Percentiles rank a stretch among this genome's conserved stretches.
These are phyloP conservation scores for Yamadazyma laniorum DNA, from an alignment of 805 yeast genomes.

Conservation along the genomic window DNA sequence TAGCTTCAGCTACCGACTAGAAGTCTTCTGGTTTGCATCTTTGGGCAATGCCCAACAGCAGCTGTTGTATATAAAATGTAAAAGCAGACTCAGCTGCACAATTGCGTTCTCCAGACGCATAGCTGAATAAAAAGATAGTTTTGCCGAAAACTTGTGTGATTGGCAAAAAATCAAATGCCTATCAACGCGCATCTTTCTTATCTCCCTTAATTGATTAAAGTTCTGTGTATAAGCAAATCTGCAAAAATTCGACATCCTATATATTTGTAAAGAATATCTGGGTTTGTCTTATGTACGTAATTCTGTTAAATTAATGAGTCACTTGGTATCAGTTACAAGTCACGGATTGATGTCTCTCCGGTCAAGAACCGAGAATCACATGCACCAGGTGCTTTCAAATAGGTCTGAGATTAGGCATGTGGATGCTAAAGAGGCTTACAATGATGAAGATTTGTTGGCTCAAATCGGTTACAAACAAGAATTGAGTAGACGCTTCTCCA, in stretches of 20 bases:
- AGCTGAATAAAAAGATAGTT: no score
- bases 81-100: no score
- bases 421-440: slow-evolving; percentile 16
- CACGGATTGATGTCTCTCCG: slow-evolving; percentile 4
- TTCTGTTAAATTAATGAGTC: no score
- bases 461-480: slow-evolving; percentile 74
- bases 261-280: no score
- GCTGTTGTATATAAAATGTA: no score
- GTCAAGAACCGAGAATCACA: slow-evolving; percentile 11
- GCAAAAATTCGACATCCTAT: no score
- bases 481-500: slow-evolving; percentile 56
- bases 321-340: slow-evolving; percentile 6
- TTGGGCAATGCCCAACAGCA: no score
- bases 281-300: no score
- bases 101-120: no score
- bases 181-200: not conserved
- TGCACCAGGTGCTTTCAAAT: slow-evolving; percentile 11
- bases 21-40: no score
- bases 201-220: not conserved
- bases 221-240: no score
- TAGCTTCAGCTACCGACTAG: no score
- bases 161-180: not conserved
- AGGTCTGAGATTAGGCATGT: slow-evolving; percentile 23
- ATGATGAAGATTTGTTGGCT: slow-evolving; percentile 31
- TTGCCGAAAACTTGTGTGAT: not conserved